These are phyloP conservation scores for Rosa chinensis DNA, from an alignment of 306 rosid genomes.

Conservation along the genomic window DNA sequence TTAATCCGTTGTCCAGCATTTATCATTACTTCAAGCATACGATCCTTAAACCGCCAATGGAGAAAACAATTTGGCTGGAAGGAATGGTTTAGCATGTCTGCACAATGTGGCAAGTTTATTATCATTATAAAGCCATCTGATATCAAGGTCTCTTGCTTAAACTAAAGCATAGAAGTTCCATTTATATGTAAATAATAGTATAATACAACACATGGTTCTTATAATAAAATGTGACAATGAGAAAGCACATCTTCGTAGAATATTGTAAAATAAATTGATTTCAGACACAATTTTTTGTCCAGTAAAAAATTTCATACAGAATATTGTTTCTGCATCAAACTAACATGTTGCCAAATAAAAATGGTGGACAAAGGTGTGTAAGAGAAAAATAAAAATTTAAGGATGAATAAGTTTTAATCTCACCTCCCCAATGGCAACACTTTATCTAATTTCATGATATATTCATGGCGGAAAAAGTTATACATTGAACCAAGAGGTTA, in stretches of 20 bases:
- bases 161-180: not conserved
- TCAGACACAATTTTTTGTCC: not conserved
- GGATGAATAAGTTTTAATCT: not conserved
- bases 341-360: not conserved
- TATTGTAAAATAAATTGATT: not conserved
- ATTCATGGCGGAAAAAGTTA: not conserved
- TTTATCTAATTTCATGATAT: not conserved
- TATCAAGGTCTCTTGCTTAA: not conserved
- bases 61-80: conserved; percentile 90
- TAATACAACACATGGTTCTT: not conserved
- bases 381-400: not conserved
- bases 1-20: conserved; percentile 83
- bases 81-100: conserved; percentile 99
- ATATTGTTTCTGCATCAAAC: not conserved
- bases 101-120: conserved; percentile 26
- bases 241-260: not conserved
- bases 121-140: conserved; percentile 15
- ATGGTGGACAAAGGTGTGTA: not conserved
- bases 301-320: not conserved
- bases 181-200: not conserved
- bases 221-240: not conserved
- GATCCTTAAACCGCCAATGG: conserved; percentile 96
- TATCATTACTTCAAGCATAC: conserved; percentile 97
- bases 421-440: not conserved
- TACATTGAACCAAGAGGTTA: conserved; percentile 6